phyloP scores from a whole-genome alignment of 2,329 filamentous ascomycete genomes.

The Sporothrix pseudoabietina region DNA sequence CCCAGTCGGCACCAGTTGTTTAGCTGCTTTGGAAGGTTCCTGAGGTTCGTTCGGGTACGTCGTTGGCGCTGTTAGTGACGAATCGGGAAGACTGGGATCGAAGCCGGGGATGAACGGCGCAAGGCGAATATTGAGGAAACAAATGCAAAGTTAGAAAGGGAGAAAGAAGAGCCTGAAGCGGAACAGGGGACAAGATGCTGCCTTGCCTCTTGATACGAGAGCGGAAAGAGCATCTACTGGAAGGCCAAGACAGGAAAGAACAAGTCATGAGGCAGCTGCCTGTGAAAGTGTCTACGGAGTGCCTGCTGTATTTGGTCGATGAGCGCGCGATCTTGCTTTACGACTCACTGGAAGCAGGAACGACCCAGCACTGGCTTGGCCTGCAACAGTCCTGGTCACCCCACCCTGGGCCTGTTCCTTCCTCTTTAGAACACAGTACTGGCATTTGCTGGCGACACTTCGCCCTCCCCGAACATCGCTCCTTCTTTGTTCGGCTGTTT shows the following conservation, averaged over 20 bases:
- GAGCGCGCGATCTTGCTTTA: neutral
- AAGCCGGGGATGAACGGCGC: neutral
- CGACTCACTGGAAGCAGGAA: neutral
- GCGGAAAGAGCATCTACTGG: slow-evolving; percentile 1
- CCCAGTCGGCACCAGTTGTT: neutral
- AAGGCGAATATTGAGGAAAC: neutral
- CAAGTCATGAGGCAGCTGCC: neutral
- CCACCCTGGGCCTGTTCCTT: neutral
- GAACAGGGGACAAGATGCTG: neutral
- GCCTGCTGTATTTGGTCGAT: slow-evolving; percentile 8
- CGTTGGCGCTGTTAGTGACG: neutral
- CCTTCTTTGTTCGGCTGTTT: neutral
- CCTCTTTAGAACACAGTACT: neutral
- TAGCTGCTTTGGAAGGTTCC: neutral
- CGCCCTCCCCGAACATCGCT: neutral
- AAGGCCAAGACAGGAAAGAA: neutral
- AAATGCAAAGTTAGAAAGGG: neutral
- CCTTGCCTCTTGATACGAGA: neutral
- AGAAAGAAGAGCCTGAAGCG: neutral
- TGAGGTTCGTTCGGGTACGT: neutral
- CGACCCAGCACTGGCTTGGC: neutral
- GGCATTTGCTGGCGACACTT: neutral
- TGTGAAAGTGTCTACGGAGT: neutral
- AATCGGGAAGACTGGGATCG: slow-evolving; percentile 14
- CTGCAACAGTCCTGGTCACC: neutral